Base-by-base conservation (phyloP, 1,139 yeast species). In the Nadsonia commutata region DNA sequence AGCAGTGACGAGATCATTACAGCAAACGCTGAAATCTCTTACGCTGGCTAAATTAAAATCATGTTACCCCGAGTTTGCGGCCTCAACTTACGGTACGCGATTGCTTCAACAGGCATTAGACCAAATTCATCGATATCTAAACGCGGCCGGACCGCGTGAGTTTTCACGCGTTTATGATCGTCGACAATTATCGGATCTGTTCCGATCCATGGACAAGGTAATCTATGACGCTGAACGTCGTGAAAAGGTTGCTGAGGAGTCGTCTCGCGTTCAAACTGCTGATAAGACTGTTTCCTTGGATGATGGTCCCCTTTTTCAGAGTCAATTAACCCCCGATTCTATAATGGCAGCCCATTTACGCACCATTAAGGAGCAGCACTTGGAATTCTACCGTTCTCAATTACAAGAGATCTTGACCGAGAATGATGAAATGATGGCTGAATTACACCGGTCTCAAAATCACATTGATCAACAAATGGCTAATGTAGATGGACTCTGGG, bases 361-460 rank as follows among this genome's bases (percentile, higher is more conserved):
- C 4, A 3, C 33, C 16, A 27, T 27, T 27, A 13, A 27, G 33
- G 13, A 27, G 16, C 5, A 13, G 8, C 16, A 27, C 37, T 37
- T 37, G 40, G 43, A 23, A 23, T 23, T 23, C 13, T 23, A 23
- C n/a, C 31, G 31, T 23, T 23, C n/a, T n/a, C 13, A 23, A 11
- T 23, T 11, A 11, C 11, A 11, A n/a, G n/a, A 23, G n/a, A 11
- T 23, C 31, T 23, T 23, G 13, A 23, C 31, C 31, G n/a, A 23
- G 31, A 11, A 11, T n/a, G 13, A 11, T n/a, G n/a, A n/a, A n/a
- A n/a, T n/a, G n/a, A n/a, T n/a, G n/a, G n/a, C n/a, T n/a, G n/a
- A n/a, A n/a, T n/a, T n/a, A n/a, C n/a, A n/a, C n/a, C n/a, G n/a
- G n/a, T n/a, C n/a, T n/a, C n/a, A n/a, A n/a, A n/a, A n/a, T n/a